Evolutionary conservation across 2,329 filamentous ascomycete genomes (phyloP).

Genomic region (Graphilbum ipis-grandicollis): DNA sequence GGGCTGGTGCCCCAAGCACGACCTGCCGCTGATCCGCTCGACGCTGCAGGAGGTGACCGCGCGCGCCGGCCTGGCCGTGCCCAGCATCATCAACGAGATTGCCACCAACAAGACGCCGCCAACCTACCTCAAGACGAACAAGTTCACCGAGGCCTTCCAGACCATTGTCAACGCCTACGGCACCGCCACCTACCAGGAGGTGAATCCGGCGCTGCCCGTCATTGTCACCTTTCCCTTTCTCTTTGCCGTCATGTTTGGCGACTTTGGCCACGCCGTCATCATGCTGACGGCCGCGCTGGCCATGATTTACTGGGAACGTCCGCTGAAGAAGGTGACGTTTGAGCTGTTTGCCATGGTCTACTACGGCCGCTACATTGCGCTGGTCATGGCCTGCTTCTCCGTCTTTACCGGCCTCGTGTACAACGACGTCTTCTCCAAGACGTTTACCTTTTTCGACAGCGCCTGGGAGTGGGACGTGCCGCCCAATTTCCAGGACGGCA

Average conservation of each 20-base stretch:
- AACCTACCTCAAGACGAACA: constrained; percentile 95
- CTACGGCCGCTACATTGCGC: constrained; percentile 94
- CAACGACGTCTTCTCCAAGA: constrained; percentile 93
- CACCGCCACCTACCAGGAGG: constrained; percentile 90
- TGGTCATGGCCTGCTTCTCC: constrained; percentile 96
- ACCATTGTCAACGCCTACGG: constrained; percentile 98
- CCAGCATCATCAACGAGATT: constrained; percentile 97
- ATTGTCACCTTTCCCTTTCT: constrained; percentile 98
- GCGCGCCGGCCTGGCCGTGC: constrained; percentile 85
- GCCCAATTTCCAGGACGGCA: constrained; percentile 45
- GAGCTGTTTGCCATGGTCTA: constrained; percentile 98
- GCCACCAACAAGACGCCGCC: constrained; percentile 93
- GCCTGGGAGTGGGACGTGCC: constrained; percentile 71
- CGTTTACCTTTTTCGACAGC: constrained; percentile 73
- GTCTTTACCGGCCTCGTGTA: constrained; percentile 95
- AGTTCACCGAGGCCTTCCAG: constrained; percentile 95
- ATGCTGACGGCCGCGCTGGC: constrained; percentile 70
- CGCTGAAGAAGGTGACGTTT: constrained; percentile 78
- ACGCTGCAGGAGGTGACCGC: constrained; percentile 95
- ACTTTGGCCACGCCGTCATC: constrained; percentile 82
- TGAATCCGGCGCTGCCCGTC: constrained; percentile 88
- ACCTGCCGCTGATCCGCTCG: constrained; percentile 73
- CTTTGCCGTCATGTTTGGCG: constrained; percentile 99
- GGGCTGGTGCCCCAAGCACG: constrained; percentile 91
- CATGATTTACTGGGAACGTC: constrained; percentile 96